A percentile compares a stretch with the other conserved stretches of the same genome.
Evolutionary conservation across 306 rosid genomes (phyloP).

Genomic region (Rosa rugosa): DNA sequence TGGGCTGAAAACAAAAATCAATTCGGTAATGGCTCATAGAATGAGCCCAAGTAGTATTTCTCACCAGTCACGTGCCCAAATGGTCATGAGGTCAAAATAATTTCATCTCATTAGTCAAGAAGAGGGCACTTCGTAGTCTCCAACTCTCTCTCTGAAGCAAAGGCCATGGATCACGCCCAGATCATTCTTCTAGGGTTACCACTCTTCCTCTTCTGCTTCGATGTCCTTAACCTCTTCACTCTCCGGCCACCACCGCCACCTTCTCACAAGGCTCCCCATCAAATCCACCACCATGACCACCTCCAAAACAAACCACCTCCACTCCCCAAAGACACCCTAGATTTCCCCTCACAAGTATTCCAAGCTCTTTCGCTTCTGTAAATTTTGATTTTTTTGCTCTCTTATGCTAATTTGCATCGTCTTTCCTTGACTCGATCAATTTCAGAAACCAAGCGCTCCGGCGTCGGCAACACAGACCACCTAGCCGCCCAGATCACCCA

Average conservation of each 20-base stretch:
- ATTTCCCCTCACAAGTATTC: conserved; percentile 39
- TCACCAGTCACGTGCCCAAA: neutral
- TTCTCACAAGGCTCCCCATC: conserved; percentile 35
- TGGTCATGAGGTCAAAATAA: neutral
- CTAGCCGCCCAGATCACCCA: no score
- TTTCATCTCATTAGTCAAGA: neutral
- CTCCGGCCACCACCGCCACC: conserved; percentile 36
- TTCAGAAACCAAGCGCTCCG: conserved; percentile 43
- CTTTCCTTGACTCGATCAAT: conserved; percentile 12
- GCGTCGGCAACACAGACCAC: conserved; percentile 48
- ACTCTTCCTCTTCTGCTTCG: conserved; percentile 59
- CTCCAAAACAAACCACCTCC: conserved; percentile 37
- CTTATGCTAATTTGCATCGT: neutral
- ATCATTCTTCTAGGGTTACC: conserved; percentile 58
- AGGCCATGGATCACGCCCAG: conserved; percentile 61
- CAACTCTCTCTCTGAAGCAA: neutral
- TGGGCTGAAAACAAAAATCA: neutral
- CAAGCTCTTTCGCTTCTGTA: neutral
- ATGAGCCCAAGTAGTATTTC: neutral
- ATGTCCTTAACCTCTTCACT: conserved; percentile 50
- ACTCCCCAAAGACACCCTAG: conserved; percentile 8
- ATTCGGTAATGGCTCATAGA: neutral
- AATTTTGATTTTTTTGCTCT: neutral
- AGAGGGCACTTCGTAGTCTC: neutral
- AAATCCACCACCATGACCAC: conserved; percentile 31